Conservation (phyloP, 306 rosid genomes). For the Rosa chinensis region DNA sequence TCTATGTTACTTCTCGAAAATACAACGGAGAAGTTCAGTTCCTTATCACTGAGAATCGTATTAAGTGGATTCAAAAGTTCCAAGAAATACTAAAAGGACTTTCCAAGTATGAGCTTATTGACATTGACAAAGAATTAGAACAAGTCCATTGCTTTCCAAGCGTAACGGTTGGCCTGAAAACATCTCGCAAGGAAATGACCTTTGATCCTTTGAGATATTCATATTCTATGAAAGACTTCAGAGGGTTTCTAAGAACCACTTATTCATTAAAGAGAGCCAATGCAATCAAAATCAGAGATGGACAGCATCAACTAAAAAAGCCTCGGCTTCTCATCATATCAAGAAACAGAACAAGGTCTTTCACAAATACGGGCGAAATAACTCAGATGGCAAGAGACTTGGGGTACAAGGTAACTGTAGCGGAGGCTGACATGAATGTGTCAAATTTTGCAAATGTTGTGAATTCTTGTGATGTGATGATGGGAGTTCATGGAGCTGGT, state of each 20-base stretch:
- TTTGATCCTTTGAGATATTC: slow-evolving; percentile 58
- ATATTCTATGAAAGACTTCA: slow-evolving; percentile 69
- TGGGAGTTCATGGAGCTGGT: slow-evolving; percentile 99
- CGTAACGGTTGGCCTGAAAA: slow-evolving; percentile 61
- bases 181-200: slow-evolving; percentile 51
- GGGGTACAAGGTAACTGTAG: slow-evolving; percentile 54
- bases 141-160: slow-evolving; percentile 73
- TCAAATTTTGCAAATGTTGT: slow-evolving; percentile 51
- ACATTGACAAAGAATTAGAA: slow-evolving; percentile 48
- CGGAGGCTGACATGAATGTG: slow-evolving; percentile 51
- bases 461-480: slow-evolving; percentile 80
- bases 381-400: slow-evolving; percentile 46
- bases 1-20: slow-evolving; percentile 60
- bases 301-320: slow-evolving; percentile 16
- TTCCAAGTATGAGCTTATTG: slow-evolving; percentile 53
- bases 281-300: slow-evolving; percentile 43
- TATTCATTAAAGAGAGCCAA: slow-evolving; percentile 50
- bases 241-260: slow-evolving; percentile 52
- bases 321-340: slow-evolving; percentile 65
- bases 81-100: slow-evolving; percentile 43
- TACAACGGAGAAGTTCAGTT: slow-evolving; percentile 71
- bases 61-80: slow-evolving; percentile 55
- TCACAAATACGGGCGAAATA: slow-evolving; percentile 57
- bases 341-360: slow-evolving; percentile 62
- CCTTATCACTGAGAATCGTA: slow-evolving; percentile 44